Evolutionary conservation across 176 grass and related monocot genomes (phyloP).

Genomic region (Aegilops longissima): DNA sequence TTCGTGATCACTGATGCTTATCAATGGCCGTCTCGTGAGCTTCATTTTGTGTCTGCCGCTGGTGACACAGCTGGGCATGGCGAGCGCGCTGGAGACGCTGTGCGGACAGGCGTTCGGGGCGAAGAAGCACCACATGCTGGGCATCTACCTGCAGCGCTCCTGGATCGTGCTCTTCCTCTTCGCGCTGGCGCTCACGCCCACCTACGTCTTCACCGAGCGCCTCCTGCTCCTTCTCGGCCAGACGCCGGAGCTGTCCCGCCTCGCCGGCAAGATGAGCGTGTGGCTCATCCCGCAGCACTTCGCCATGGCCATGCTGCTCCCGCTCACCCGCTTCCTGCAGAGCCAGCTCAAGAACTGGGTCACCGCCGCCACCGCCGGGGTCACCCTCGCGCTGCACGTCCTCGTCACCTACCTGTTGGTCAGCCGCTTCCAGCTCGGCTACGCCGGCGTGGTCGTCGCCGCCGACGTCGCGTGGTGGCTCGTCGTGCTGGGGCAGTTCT

Average conservation of each 20-base stretch:
- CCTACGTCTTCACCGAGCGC: slow-evolving; percentile 48
- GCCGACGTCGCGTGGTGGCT: slow-evolving; percentile 55
- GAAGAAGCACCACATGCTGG: slow-evolving; percentile 61
- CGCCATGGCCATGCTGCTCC: slow-evolving; percentile 58
- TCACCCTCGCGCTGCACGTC: slow-evolving; percentile 38
- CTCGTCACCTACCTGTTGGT: slow-evolving; percentile 51
- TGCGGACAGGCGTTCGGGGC: slow-evolving; percentile 62
- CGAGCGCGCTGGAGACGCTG: slow-evolving; percentile 66
- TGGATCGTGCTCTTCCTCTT: slow-evolving; percentile 51
- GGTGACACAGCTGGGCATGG: slow-evolving; percentile 50
- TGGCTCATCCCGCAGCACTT: slow-evolving; percentile 61
- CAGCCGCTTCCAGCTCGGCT: background rate
- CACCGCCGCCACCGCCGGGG: slow-evolving; percentile 15
- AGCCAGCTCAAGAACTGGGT: slow-evolving; percentile 65
- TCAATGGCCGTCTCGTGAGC: no score
- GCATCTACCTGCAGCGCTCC: slow-evolving; percentile 61
- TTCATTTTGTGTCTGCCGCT: no score
- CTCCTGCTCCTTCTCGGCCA: slow-evolving; percentile 52
- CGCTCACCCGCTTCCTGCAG: slow-evolving; percentile 59
- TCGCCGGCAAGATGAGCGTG: slow-evolving; percentile 39
- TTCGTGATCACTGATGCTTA: no score
- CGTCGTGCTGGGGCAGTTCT: slow-evolving; percentile 34
- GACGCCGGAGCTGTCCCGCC: slow-evolving; percentile 36
- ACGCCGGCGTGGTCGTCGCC: slow-evolving; percentile 23
- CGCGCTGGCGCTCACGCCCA: slow-evolving; percentile 38